These are phyloP conservation scores for Cokeromyces recurvatus DNA, from an alignment of 371 early-diverging fungal genomes.

Conservation along the genomic window DNA sequence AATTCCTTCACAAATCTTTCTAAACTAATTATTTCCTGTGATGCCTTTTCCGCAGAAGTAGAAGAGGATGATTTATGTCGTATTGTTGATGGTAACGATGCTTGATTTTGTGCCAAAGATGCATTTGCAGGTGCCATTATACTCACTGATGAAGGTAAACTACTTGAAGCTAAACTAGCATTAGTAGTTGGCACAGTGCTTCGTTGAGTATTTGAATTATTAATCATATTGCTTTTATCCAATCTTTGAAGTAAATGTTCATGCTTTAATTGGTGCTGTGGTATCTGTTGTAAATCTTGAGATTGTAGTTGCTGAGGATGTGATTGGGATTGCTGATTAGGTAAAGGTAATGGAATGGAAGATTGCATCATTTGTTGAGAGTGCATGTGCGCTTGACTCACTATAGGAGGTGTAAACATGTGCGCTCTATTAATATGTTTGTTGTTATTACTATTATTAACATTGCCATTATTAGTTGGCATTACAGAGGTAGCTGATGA, in stretches of 20 bases:
- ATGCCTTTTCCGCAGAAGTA: slow-evolving; percentile 3
- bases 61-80: neutral
- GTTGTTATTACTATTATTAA: slow-evolving; percentile 2
- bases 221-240: neutral
- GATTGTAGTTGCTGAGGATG: neutral
- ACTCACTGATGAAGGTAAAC: neutral
- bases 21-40: slow-evolving; percentile 15
- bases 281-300: slow-evolving; percentile 1
- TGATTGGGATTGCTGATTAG: slow-evolving; percentile 5
- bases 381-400: too few species aligned
- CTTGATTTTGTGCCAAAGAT: neutral
- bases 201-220: neutral
- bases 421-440: too few species aligned
- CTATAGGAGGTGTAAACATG: too few species aligned
- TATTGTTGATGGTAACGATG: neutral
- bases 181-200: neutral
- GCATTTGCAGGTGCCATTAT: too few species aligned
- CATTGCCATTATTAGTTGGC: too few species aligned
- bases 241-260: neutral
- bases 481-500: too few species aligned
- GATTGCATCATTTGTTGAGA: slow-evolving; percentile 5
- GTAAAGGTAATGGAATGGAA: slow-evolving; percentile 5
- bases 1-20: slow-evolving; percentile 33
- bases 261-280: neutral
- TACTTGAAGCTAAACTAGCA: neutral